These are phyloP conservation scores for Trichosporon sp. DNA, from an alignment of 1,284 basidiomycete genomes.

Conservation along the genomic window DNA sequence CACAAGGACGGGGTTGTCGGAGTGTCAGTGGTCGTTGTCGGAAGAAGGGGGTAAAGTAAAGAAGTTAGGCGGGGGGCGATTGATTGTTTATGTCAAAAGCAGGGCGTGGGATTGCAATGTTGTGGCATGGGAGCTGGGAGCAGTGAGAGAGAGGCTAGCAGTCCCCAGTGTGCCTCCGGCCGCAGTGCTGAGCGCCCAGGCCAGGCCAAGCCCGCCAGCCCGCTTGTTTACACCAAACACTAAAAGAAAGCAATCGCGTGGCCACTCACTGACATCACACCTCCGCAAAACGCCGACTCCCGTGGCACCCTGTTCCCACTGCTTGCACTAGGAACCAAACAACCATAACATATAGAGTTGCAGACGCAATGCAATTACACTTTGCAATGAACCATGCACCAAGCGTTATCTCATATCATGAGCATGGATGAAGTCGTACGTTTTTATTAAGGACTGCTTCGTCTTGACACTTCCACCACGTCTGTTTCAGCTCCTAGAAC, in stretches of 20 bases:
- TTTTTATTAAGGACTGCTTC: background rate
- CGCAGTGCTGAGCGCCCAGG: background rate
- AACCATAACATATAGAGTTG: conserved; percentile 9
- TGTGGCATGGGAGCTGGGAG: background rate
- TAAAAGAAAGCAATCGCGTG: conserved; percentile 18
- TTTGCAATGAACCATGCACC: background rate
- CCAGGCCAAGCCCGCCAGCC: background rate
- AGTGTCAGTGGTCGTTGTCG: background rate
- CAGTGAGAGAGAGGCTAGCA: background rate
- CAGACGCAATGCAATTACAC: background rate
- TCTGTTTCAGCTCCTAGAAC: background rate
- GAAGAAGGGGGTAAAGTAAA: conserved; percentile 7
- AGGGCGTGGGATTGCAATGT: conserved; percentile 14
- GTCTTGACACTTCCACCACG: background rate
- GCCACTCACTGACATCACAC: conserved; percentile 7
- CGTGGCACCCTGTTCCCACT: background rate
- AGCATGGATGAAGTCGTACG: background rate
- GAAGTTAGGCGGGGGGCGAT: background rate
- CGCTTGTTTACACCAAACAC: conserved; percentile 18
- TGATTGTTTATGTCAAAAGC: conserved; percentile 19
- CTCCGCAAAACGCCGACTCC: conserved; percentile 1
- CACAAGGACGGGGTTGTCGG: conserved; percentile 4
- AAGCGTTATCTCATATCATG: background rate
- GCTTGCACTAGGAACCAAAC: conserved; percentile 13
- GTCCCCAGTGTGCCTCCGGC: background rate